Evolutionary conservation across 2,329 filamentous ascomycete genomes (phyloP), one percentile per base, ranked within the genome.

Genomic region (Aspergillus terreus): DNA sequence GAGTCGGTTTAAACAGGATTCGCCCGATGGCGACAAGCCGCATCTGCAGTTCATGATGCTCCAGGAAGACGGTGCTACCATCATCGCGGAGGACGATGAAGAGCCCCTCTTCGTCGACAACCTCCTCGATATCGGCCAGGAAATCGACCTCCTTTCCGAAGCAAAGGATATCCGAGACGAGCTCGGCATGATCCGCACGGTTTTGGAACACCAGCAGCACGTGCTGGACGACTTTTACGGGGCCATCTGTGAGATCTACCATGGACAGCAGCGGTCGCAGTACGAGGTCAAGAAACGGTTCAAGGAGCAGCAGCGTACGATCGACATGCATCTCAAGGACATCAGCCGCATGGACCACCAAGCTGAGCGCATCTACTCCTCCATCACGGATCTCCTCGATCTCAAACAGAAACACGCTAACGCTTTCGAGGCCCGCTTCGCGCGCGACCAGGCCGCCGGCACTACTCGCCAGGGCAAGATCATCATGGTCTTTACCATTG

Each of bases 341-440:
- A 75, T 86, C n/a, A 75, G 78, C 32, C 75, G 82, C 14, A 86
- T 86, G 83, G 79, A 84, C 60, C 77, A 78, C 46, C 83, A 85
- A 63, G 82, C 83, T 0, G 75, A 79, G 51, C 76, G 78, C 19
- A 81, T 85, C 54, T 85, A 85, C 61, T 70, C 76, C 41, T 80
- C 76, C 51, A 77, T 86, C 42, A 83, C 80, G 0, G 80, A 86
- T 57, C 70, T 87, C 4, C 77, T 87, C 0, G 84, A 87, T 56
- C 75, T 86, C 1, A 87, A 87, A 60, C 84, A 87, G 59, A 86
- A 86, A 64, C 83, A 87, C 52, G 83, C 82, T 56, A 87, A 86
- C 66, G 82, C 82, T 0, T 80, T 85, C 44, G 84, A 87, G 62
- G 84, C 83, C 1, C 78, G 83, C 2, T 85, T 73, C 51, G 68